Evolutionary conservation across 768 basidiomycete genomes (phyloP).

Genomic region (Panellus pusillus): DNA sequence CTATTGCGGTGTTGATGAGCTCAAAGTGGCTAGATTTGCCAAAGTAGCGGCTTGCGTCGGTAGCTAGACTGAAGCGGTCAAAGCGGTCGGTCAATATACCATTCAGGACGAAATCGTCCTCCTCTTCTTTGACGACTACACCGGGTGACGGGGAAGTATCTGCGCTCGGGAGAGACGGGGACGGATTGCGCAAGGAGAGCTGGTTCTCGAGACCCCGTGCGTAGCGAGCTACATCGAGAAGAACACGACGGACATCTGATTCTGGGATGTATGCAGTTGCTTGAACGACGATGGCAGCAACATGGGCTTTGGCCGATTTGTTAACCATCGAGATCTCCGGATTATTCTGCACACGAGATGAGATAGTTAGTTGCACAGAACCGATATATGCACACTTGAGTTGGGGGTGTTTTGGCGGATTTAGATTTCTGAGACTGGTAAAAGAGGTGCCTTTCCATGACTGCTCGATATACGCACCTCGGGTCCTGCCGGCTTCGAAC

Average conservation of each 20-base stretch:
- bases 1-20: slow-evolving; percentile 35
- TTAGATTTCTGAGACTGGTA: background rate
- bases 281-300: slow-evolving; percentile 14
- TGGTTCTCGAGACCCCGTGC: slow-evolving; percentile 15
- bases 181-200: background rate
- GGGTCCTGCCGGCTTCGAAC: background rate
- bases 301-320: slow-evolving; percentile 13
- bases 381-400: background rate
- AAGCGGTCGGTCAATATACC: slow-evolving; percentile 19
- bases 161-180: background rate
- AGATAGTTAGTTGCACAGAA: background rate
- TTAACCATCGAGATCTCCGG: background rate
- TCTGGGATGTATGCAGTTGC: slow-evolving; percentile 14
- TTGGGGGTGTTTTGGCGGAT: background rate
- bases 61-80: slow-evolving; percentile 15
- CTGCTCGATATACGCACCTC: background rate
- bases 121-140: background rate
- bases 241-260: slow-evolving; percentile 10
- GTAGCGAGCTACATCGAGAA: slow-evolving; percentile 18
- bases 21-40: slow-evolving; percentile 34
- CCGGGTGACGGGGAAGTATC: background rate
- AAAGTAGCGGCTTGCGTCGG: slow-evolving; percentile 25
- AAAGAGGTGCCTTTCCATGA: background rate
- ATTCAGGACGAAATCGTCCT: background rate
- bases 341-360: background rate